Evolutionary conservation across 352 stramenopile species (phyloP).

Genomic region (Phytophthora idaei): DNA sequence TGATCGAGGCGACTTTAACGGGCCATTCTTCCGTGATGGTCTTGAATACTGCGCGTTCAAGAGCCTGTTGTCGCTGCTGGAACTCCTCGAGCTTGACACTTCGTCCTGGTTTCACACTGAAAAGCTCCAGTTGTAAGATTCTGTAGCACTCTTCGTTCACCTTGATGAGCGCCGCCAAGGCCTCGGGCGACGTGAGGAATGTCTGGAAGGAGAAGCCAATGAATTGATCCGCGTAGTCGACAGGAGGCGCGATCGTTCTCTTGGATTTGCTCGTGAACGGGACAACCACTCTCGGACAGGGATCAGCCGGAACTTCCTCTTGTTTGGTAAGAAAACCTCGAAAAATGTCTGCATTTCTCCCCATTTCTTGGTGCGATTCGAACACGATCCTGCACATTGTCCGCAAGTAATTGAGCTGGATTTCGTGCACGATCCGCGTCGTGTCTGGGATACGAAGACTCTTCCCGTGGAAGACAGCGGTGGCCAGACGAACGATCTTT

Average conservation of each 20-base stretch:
- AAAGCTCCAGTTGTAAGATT: conserved; percentile 80
- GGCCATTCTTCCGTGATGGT: conserved; percentile 86
- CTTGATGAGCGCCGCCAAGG: conserved; percentile 73
- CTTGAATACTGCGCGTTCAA: conserved; percentile 78
- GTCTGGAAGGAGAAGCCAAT: conserved; percentile 89
- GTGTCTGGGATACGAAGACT: conserved; percentile 74
- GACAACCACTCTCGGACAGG: conserved; percentile 52
- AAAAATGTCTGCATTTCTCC: conserved; percentile 69
- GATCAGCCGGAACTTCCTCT: conserved; percentile 44
- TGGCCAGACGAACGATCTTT: conserved; percentile 77
- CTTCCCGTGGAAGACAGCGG: conserved; percentile 70
- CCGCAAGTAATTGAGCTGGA: conserved; percentile 91
- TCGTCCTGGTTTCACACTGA: conserved; percentile 72
- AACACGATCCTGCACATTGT: conserved; percentile 94
- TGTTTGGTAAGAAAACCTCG: conserved; percentile 50
- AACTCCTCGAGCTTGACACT: conserved; percentile 89
- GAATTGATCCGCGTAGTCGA: conserved; percentile 89
- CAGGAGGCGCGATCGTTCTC: conserved; percentile 48
- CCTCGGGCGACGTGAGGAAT: conserved; percentile 81
- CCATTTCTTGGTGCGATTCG: conserved; percentile 65
- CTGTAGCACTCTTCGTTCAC: conserved; percentile 89
- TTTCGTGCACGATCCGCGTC: conserved; percentile 82
- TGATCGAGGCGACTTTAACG: conserved; percentile 67
- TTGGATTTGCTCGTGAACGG: conserved; percentile 16
- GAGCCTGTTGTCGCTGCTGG: conserved; percentile 75